These are phyloP conservation scores for Reutealis trisperma DNA, from an alignment of 345 rosid genomes.

Conservation along the genomic window DNA sequence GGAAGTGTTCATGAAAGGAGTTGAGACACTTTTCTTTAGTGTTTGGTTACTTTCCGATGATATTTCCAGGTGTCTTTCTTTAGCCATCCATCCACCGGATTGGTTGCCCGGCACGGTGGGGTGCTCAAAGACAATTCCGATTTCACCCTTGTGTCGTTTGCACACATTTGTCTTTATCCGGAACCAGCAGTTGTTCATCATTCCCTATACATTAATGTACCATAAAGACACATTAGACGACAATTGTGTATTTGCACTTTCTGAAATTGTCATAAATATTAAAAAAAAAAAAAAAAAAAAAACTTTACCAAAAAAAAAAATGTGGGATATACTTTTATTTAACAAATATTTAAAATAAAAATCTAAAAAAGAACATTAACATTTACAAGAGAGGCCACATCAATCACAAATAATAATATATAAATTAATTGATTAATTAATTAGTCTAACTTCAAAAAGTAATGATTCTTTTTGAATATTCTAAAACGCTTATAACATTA, in stretches of 20 bases:
- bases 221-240: not conserved
- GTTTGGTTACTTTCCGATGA: constrained; percentile 47
- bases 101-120: constrained; percentile 93
- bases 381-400: not conserved
- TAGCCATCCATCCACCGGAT: constrained; percentile 98
- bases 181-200: constrained; percentile 99
- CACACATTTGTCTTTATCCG: constrained; percentile 77
- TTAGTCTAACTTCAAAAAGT: not conserved
- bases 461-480: not conserved
- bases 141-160: constrained; percentile 80
- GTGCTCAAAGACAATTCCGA: constrained; percentile 92
- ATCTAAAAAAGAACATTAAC: too few relatives aligned
- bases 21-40: constrained; percentile 76
- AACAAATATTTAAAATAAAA: too few relatives aligned
- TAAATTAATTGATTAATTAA: not conserved
- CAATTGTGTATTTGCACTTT: too few relatives aligned
- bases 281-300: too few relatives aligned
- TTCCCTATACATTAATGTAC: constrained; percentile 54
- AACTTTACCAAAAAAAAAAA: too few relatives aligned
- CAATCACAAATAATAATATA: not conserved
- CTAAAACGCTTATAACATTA: not conserved
- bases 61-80: constrained; percentile 66
- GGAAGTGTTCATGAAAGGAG: constrained; percentile 90
- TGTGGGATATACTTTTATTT: too few relatives aligned
- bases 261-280: too few relatives aligned